These are phyloP conservation scores for button mushroom (Agaricus bisporus) DNA, from an alignment of 768 basidiomycete genomes.

Conservation along the genomic window DNA sequence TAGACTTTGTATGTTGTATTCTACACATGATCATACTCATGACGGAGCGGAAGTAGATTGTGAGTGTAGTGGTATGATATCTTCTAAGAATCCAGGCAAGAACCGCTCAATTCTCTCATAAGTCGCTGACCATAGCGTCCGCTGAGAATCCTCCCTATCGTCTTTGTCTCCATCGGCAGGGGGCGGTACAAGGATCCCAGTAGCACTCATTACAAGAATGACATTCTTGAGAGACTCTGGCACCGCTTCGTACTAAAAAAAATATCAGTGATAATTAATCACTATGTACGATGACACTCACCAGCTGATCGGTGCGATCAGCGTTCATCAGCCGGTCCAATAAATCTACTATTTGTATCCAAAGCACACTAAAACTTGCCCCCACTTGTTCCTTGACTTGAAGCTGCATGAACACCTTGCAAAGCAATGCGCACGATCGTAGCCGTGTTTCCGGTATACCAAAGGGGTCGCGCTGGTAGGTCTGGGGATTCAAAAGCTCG, in stretches of 20 bases:
- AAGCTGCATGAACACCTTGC: conserved; percentile 95
- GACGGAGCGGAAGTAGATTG: conserved; percentile 10
- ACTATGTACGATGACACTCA: conserved; percentile 31
- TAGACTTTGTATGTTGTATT: neutral
- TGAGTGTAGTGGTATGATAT: conserved; percentile 45
- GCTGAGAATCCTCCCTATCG: conserved; percentile 51
- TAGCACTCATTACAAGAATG: conserved; percentile 91
- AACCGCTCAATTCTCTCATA: conserved; percentile 86
- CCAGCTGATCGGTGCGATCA: conserved; percentile 82
- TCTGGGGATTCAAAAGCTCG: conserved; percentile 81
- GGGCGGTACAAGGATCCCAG: conserved; percentile 71
- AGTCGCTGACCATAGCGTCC: conserved; percentile 78
- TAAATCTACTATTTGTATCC: conserved; percentile 86
- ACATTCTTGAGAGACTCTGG: conserved; percentile 97
- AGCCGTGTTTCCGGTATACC: conserved; percentile 91
- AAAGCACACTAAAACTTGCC: conserved; percentile 66
- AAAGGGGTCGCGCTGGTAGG: conserved; percentile 69
- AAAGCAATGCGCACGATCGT: conserved; percentile 82
- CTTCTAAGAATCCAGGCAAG: conserved; percentile 82
- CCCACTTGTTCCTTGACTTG: conserved; percentile 64
- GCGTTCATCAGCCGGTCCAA: conserved; percentile 86
- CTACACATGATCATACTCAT: neutral
- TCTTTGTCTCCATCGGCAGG: conserved; percentile 32
- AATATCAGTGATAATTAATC: neutral
- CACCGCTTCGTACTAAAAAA: conserved; percentile 81